Evolutionary conservation across 495 filamentous ascomycete species (phyloP).

Genomic region (Penicillium egyptiacum): DNA sequence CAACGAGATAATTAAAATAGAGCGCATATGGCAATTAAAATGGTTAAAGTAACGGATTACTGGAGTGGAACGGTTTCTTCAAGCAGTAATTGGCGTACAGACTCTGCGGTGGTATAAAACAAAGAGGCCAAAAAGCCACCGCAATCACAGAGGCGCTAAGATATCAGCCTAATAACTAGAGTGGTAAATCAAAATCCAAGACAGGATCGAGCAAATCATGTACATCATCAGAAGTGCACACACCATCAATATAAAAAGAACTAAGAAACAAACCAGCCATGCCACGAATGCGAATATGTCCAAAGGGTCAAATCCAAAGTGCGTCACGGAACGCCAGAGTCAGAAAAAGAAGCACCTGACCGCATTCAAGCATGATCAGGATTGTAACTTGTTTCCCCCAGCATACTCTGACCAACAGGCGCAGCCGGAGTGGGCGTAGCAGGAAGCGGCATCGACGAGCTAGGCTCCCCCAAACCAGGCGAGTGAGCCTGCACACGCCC

Average conservation of each 20-base stretch:
- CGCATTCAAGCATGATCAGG: slow-evolving; percentile 57
- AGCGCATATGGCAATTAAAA: neutral
- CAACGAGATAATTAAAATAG: neutral
- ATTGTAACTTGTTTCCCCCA: slow-evolving; percentile 68
- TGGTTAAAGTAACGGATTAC: neutral
- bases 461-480: slow-evolving; percentile 29
- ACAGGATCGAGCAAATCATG: slow-evolving; percentile 6
- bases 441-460: slow-evolving; percentile 42
- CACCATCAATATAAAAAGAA: slow-evolving; percentile 1
- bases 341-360: neutral
- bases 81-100: neutral
- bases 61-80: neutral
- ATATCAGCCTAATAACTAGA: neutral
- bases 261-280: slow-evolving; percentile 1
- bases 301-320: slow-evolving; percentile 11
- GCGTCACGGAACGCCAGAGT: slow-evolving; percentile 7
- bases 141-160: neutral
- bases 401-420: slow-evolving; percentile 45
- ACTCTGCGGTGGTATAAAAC: neutral
- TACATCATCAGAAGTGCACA: slow-evolving; percentile 13
- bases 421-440: slow-evolving; percentile 35
- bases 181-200: neutral
- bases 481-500: slow-evolving; percentile 36
- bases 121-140: slow-evolving; percentile 7
- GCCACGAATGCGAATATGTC: slow-evolving; percentile 20